These are phyloP conservation scores for Rhodomyrtus tomentosa DNA, from an alignment of 345 rosid species.

Conservation along the genomic window DNA sequence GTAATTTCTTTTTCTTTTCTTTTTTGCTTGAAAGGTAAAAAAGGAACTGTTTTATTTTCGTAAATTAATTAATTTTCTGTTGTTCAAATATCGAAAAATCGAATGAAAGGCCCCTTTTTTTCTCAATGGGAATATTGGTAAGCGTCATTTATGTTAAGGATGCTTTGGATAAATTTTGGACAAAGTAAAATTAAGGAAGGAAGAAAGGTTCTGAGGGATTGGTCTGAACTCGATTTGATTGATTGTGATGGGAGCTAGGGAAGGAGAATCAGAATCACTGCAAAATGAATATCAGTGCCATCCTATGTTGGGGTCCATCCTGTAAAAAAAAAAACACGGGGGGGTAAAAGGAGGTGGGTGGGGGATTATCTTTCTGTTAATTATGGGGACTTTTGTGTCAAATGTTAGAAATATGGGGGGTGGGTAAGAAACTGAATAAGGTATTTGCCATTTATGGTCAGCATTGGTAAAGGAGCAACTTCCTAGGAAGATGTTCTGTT, in stretches of 20 bases:
- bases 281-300: neutral
- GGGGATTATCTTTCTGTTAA: neutral
- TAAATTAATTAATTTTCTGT: too few species aligned
- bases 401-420: neutral
- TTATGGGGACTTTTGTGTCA: neutral
- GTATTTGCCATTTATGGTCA: neutral
- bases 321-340: neutral
- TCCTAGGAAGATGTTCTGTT: neutral
- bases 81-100: too few species aligned
- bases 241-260: neutral
- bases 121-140: too few species aligned
- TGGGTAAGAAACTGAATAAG: neutral
- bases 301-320: neutral
- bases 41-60: too few species aligned
- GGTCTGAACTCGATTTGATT: neutral
- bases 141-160: too few species aligned
- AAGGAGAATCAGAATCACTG: neutral
- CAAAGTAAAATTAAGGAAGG: neutral
- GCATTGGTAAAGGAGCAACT: neutral
- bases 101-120: too few species aligned
- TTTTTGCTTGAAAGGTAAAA: too few species aligned
- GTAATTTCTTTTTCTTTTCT: too few species aligned
- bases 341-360: too few species aligned
- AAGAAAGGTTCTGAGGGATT: neutral
- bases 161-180: too few species aligned